Conservation (phyloP, 495 filamentous ascomycete genomes). For the Ascobolus immersus region DNA sequence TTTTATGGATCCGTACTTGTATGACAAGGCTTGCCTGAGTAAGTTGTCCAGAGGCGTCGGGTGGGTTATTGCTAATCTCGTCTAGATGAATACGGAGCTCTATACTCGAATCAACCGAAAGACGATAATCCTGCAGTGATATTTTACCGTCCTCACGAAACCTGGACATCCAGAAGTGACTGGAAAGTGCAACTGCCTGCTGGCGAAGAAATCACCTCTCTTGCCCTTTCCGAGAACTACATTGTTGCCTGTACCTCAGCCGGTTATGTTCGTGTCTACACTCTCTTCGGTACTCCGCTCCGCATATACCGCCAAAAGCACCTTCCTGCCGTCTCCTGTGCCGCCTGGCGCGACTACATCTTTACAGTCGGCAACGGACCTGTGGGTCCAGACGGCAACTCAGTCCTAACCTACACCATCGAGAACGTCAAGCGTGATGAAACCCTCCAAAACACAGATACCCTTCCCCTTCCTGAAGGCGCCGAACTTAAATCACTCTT, state of each 20-base stretch:
- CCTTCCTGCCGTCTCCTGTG: slow-evolving; percentile 67
- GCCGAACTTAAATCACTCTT: slow-evolving; percentile 54
- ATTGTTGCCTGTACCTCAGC: slow-evolving; percentile 61
- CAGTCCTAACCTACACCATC: slow-evolving; percentile 58
- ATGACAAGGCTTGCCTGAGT: slow-evolving; percentile 73
- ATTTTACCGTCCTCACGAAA: slow-evolving; percentile 94
- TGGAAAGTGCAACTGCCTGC: slow-evolving; percentile 67
- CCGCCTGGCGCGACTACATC: slow-evolving; percentile 79
- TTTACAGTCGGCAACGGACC: slow-evolving; percentile 83
- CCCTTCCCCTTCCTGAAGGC: slow-evolving; percentile 53
- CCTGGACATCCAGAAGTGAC: slow-evolving; percentile 73
- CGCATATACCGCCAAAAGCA: slow-evolving; percentile 77
- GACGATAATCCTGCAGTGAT: slow-evolving; percentile 48
- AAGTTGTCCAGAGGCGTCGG: slow-evolving; percentile 8
- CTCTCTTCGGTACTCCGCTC: slow-evolving; percentile 70
- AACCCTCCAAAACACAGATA: slow-evolving; percentile 72
- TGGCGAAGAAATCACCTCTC: slow-evolving; percentile 55
- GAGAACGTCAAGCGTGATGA: slow-evolving; percentile 87
- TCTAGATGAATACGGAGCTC: slow-evolving; percentile 50
- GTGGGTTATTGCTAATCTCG: not conserved
- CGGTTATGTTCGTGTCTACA: slow-evolving; percentile 78
- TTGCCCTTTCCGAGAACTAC: slow-evolving; percentile 80
- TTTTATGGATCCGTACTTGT: slow-evolving; percentile 83
- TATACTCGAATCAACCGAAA: slow-evolving; percentile 60
- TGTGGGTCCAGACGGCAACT: slow-evolving; percentile 46